phyloP scores from a whole-genome alignment of 768 basidiomycete genomes.

The Hygrocybe coccinea region DNA sequence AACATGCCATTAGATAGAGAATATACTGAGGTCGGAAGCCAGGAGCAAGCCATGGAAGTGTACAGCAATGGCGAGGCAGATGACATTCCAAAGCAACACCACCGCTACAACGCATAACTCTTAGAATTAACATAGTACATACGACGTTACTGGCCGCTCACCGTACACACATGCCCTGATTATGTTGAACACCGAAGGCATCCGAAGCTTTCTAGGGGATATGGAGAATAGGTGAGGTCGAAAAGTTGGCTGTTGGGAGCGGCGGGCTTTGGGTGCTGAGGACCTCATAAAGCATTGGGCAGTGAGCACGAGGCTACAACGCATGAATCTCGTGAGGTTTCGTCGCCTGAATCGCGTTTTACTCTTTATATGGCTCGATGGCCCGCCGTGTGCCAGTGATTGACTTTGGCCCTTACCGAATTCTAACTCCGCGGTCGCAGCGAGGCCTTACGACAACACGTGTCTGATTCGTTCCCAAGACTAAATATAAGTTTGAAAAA shows the following conservation, averaged over 20 bases:
- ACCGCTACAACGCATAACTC: constrained; percentile 40
- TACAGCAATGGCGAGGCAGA: constrained; percentile 74
- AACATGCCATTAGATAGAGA: background rate
- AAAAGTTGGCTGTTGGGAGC: constrained; percentile 24
- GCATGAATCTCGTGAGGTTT: constrained; percentile 30
- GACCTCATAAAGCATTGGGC: constrained; percentile 37
- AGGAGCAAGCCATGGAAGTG: constrained; percentile 70
- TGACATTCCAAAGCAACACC: constrained; percentile 68
- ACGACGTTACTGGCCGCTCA: constrained; percentile 29
- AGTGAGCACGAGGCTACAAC: constrained; percentile 42
- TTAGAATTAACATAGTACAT: background rate
- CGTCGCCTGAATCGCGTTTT: background rate
- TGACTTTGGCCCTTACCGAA: too few species aligned
- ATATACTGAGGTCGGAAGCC: constrained; percentile 76
- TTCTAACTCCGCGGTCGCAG: too few species aligned
- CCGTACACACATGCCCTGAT: constrained; percentile 65
- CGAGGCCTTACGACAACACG: background rate
- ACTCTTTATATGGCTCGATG: background rate
- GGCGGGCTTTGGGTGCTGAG: constrained; percentile 24
- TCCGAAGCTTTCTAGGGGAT: constrained; percentile 36
- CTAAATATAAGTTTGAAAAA: too few species aligned
- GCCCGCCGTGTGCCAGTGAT: background rate
- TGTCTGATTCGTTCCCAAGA: too few species aligned
- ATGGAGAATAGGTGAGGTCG: constrained; percentile 7
- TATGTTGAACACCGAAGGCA: constrained; percentile 71